These are phyloP conservation scores for Rhizophlyctis rosea DNA, from an alignment of 192 early-diverging fungal species.

Conservation along the genomic window DNA sequence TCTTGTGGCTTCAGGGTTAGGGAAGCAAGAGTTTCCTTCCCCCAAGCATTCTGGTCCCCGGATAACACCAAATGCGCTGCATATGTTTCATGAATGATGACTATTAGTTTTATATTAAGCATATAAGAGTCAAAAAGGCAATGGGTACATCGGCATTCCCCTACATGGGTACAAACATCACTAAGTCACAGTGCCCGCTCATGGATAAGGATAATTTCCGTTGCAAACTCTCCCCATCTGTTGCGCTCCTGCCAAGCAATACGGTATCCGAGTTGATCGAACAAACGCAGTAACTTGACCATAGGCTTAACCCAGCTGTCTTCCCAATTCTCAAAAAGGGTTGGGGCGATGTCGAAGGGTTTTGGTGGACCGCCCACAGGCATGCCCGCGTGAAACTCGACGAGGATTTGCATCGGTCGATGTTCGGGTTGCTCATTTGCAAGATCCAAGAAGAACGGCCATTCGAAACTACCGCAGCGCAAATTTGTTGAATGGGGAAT, in stretches of 20 bases:
- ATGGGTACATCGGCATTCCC: too few relatives aligned
- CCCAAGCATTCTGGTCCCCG: too few relatives aligned
- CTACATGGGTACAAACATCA: too few relatives aligned
- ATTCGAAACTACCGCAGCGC: conserved; percentile 2
- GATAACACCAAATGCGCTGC: too few relatives aligned
- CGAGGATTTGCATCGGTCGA: conserved; percentile 15
- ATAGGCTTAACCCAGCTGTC: conserved; percentile 1
- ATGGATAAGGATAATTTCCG: conserved; percentile 20
- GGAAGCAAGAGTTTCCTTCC: too few relatives aligned
- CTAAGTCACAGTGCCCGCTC: conserved; percentile 13
- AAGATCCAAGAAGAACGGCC: conserved; percentile 9
- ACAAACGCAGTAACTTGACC: background rate
- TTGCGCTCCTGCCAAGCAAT: conserved; percentile 12
- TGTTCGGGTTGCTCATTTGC: background rate
- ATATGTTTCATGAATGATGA: too few relatives aligned
- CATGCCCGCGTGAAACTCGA: conserved; percentile 10
- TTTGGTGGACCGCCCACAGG: background rate
- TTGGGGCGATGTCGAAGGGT: background rate
- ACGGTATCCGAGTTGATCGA: conserved; percentile 6
- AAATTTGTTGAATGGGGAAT: too few relatives aligned
- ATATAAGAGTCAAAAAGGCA: too few relatives aligned
- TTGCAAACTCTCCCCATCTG: conserved; percentile 18
- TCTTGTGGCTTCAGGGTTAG: too few relatives aligned
- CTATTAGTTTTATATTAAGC: too few relatives aligned
- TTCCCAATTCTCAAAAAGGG: conserved; percentile 11